A percentile compares a stretch with the other conserved stretches of the same genome.
Conservation (phyloP, 2,329 filamentous ascomycete species). For the Penicillium sp. region DNA sequence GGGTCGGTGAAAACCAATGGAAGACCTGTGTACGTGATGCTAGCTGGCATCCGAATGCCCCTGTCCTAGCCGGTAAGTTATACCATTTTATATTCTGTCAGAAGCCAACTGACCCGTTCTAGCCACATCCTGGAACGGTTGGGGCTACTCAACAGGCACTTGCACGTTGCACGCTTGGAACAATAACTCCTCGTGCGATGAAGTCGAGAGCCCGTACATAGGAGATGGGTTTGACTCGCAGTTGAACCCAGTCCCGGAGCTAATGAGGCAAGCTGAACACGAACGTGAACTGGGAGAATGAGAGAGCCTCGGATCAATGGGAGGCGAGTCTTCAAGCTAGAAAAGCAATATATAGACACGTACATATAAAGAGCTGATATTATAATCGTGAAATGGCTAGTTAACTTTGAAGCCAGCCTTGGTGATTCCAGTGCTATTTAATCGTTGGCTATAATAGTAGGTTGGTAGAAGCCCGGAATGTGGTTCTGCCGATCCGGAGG, state of each 20-base stretch:
- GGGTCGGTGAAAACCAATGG: conserved; percentile 64
- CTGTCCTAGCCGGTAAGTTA: conserved; percentile 70
- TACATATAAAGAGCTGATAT: background rate
- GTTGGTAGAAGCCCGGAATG: conserved; percentile 22
- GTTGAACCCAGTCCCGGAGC: conserved; percentile 55
- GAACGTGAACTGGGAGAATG: background rate
- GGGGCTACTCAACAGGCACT: conserved; percentile 73
- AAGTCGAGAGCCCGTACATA: conserved; percentile 63
- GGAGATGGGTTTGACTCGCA: conserved; percentile 66
- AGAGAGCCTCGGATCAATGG: conserved; percentile 2
- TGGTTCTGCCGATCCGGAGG: conserved; percentile 27
- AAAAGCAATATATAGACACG: too few species aligned
- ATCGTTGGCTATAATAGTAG: too few species aligned
- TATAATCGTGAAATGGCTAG: background rate
- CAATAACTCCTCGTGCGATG: conserved; percentile 66
- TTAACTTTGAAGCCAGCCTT: too few species aligned
- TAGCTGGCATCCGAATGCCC: conserved; percentile 86
- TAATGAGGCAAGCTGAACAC: background rate
- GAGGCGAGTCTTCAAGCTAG: background rate
- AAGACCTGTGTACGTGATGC: conserved; percentile 83
- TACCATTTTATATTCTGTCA: background rate
- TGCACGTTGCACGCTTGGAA: conserved; percentile 81
- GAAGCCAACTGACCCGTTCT: conserved; percentile 12
- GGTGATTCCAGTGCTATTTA: too few species aligned
- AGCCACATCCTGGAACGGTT: conserved; percentile 86